Base-by-base conservation (phyloP, 2,329 filamentous ascomycete genomes). In the Huntiella decipiens region DNA sequence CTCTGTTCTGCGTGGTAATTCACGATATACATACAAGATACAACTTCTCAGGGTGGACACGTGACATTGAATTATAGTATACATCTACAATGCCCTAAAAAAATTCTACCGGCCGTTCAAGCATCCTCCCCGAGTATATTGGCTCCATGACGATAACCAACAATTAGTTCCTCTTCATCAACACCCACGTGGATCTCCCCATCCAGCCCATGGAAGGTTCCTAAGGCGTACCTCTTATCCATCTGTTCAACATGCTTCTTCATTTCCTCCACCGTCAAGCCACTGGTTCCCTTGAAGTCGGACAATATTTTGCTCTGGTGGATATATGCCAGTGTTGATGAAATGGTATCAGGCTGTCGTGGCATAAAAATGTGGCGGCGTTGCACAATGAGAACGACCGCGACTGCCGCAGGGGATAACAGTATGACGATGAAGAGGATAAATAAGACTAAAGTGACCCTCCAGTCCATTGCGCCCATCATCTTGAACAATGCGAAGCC, bases 301-400 rank as follows among this genome's bases (percentile, higher is more conserved):
- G 77, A 77, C 40, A 87, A 63, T 82, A 87, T 86, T 60, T 81
- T 82, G 58, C 73, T 79, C 61, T 85, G 80, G 60, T 87, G 78
- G 49, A 87, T 81, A 55, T 80, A 87, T 0, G 79, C 80, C 45
- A 88, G 66, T 45, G 86, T 73, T 37, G 73, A 77, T 2, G 81
- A 77, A 53, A 88, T 86, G 16, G 81, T 85, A 54, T 78, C 83
- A 4, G 82, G 81, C 63, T 86, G 79, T 4, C 82, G 72, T 1
- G 82, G 82, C 46, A 87, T 63, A 58, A 87, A 86, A 2, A 81
- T 73, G 47, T 76, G 73, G 0, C 76, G 68, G 11, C 82, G 73
- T 1, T 72, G 69, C 15, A 65, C 47, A 54, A 80, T 79, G 13
- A 81, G 77, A 1, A 77, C 54, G 1, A 61, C 58, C 1, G 78